Conservation (phyloP, 2,329 filamentous ascomycete genomes). For the Ophiostoma triangulosporum region DNA sequence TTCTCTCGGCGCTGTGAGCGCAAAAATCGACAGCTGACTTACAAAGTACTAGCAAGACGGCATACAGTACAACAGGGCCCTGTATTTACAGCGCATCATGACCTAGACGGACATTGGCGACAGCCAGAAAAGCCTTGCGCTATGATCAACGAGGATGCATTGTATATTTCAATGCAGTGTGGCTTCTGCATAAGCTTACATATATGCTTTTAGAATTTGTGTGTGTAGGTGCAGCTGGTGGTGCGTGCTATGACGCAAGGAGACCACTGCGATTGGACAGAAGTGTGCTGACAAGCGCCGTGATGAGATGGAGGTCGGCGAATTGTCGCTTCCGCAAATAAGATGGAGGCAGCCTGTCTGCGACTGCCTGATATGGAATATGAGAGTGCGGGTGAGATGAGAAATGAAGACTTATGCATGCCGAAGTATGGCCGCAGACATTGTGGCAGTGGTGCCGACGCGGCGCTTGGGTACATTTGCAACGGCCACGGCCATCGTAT, state of each 20-base stretch:
- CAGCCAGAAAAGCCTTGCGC: background rate
- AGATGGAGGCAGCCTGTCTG: background rate
- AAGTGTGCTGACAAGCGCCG: background rate
- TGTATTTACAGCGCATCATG: too few relatives aligned
- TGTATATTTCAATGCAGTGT: background rate
- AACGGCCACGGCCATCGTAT: too few relatives aligned
- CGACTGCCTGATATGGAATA: too few relatives aligned
- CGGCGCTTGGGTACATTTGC: too few relatives aligned
- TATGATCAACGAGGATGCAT: background rate
- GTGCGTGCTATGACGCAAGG: background rate
- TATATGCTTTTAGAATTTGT: too few relatives aligned
- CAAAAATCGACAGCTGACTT: too few relatives aligned
- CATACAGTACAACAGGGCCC: too few relatives aligned
- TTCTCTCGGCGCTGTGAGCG: too few relatives aligned
- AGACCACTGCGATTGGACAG: background rate
- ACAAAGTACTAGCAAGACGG: too few relatives aligned
- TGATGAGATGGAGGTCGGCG: background rate
- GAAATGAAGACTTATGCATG: too few relatives aligned
- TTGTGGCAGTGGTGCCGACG: too few relatives aligned
- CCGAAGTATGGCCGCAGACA: too few relatives aligned
- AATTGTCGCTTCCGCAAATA: background rate
- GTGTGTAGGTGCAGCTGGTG: background rate
- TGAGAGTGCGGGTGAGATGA: background rate
- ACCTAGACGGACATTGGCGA: background rate
- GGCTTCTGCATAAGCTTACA: background rate